Conservation (phyloP, 2,329 filamentous ascomycete genomes). For the Phoma sp. region DNA sequence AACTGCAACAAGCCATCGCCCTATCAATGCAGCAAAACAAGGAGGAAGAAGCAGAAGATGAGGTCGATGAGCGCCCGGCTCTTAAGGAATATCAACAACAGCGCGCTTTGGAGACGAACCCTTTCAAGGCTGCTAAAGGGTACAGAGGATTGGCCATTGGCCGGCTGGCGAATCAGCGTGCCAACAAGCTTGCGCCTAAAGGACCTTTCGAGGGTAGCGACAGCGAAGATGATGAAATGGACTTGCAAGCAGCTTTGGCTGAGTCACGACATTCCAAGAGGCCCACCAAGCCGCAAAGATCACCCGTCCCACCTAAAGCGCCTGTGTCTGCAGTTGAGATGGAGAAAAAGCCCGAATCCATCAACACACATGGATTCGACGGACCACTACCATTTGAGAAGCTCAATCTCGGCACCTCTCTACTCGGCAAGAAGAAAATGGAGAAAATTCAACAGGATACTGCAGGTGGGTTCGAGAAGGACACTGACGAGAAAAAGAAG, state of each 20-base stretch:
- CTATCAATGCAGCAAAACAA: conserved; percentile 74
- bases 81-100: conserved; percentile 55
- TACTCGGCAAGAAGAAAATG: conserved; percentile 60
- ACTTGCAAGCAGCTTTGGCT: conserved; percentile 77
- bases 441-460: conserved; percentile 59
- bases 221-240: conserved; percentile 76
- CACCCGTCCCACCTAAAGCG: conserved; percentile 28
- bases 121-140: conserved; percentile 50
- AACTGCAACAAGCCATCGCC: conserved; percentile 81
- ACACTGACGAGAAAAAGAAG: conserved; percentile 48
- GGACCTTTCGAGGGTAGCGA: conserved; percentile 54
- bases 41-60: conserved; percentile 61
- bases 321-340: conserved; percentile 27
- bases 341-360: conserved; percentile 34
- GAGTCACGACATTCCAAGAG: conserved; percentile 67
- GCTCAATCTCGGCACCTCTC: conserved; percentile 71
- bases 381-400: conserved; percentile 91
- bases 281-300: conserved; percentile 41
- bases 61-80: conserved; percentile 51
- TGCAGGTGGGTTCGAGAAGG: conserved; percentile 71
- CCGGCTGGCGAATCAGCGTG: conserved; percentile 75
- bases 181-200: conserved; percentile 58
- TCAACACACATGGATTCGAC: conserved; percentile 67
- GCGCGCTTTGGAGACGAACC: conserved; percentile 51
- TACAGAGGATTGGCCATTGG: conserved; percentile 66